Base-by-base conservation (phyloP, 495 filamentous ascomycete genomes). In the Poronia punctata region DNA sequence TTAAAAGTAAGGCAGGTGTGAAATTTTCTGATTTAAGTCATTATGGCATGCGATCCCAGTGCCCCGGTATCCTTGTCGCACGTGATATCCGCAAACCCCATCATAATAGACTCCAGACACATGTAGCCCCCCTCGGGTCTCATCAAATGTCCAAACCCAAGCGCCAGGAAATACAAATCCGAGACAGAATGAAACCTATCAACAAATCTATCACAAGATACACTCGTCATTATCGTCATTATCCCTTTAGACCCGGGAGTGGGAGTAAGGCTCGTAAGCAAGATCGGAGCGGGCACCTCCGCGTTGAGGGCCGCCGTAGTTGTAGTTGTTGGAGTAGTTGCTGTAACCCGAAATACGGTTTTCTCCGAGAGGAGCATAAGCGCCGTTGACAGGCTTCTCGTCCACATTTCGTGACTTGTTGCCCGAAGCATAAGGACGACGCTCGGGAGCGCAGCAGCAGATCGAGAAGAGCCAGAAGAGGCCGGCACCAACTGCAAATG, bases 381-480 rank as follows among this genome's bases (percentile, higher is more conserved):
- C 51, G 43, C 64, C 53, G 23, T 36, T 46, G 27, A 67, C 54
- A 36, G 70, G 57, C 68, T 77, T 75, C 66, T 77, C 73, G 35
- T 55, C 56, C 30, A 46, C 45, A 43, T 42, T 43, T 11, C 42
- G 17, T 14, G 40, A 30, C 15, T 32, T 12, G 18, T 44, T 38
- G 38, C 50, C 44, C n/a, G n/a, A n/a, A 7, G 7, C 20, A 42
- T 55, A 33, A 10, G 49, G 42, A 25, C 56, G 52, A 41, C 63
- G 54, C 52, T 67, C 67, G 32, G 62, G 65, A 36, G 60, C 54
- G 71, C 90, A 95, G 79, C 89, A 96, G 83, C 90, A 96, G 40
- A 79, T 71, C 62, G 79, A 86, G 62, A 94, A 78, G 49, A 84
- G 67, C 90, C 90, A 97, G 81, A 95, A 95, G 51, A 94, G 50